Base-by-base conservation (phyloP, 257 asterid genomes). In the Primulina eburnea region DNA sequence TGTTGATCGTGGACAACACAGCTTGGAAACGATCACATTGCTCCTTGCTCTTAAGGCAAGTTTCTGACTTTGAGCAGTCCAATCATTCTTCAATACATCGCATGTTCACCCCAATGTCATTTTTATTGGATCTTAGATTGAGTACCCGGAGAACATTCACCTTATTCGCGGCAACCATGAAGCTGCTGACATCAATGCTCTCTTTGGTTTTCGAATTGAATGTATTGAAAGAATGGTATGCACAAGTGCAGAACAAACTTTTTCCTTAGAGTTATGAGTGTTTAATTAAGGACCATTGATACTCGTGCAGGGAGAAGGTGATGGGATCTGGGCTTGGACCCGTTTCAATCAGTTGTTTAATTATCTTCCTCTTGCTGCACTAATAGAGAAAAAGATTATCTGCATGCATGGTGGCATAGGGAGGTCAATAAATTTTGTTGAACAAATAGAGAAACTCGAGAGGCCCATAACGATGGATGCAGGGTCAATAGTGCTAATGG, bases 381-480 rank as follows among this genome's bases (percentile, higher is more conserved):
- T 88, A 80, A 88, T 94, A 68, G 99, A 94, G 89, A 94, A 91
- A 84, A 94, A 94, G 76, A 94, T 94, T 75, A 88, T 94, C 75
- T 94, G 99, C 86, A 94, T 94, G 99, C 99, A 94, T 64, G 99
- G 99, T 62, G 99, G 99, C 64, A 91, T 94, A 72, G 99, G 99
- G 77, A 85, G 97, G 87, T 94, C 99, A 33, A 94, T 94, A 62
- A 81, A 88, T 76, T 75, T 89, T 69, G 95, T 91, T 7, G 97
- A 94, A 79, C 99, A 94, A 80, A 94, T 94, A 65, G 99, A 94
- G 87, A 94, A 89, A 83, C 85, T 94, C 33, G 97, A 94, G 90
- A 86, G 99, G 78, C 99, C 99, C 68, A 94, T 94, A 77, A 91
- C 99, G 37, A 94, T 94, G 99, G 99, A 94, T 83, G 97, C 96